phyloP scores from a whole-genome alignment of 139 green algal genomes.

The Chlorella sp. region DNA sequence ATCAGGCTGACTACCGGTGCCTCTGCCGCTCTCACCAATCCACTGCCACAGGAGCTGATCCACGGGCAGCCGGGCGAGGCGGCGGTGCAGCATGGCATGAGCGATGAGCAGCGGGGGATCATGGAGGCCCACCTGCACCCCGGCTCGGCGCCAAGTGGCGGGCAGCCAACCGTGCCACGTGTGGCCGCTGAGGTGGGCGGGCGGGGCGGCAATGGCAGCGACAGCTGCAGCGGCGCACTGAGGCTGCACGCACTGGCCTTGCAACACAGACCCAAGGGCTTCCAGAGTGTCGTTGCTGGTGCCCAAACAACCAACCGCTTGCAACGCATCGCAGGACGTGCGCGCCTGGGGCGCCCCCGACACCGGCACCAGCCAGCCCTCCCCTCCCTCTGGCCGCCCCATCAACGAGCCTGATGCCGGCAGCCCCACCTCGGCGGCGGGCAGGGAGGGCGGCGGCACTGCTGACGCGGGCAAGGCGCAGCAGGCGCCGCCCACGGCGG shows the following conservation, averaged over 20 bases:
- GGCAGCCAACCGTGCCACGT: neutral
- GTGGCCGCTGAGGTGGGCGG: neutral
- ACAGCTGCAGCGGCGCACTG: neutral
- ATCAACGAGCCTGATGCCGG: neutral
- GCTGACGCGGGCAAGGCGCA: neutral
- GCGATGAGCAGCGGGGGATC: neutral
- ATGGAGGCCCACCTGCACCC: slow-evolving; percentile 20
- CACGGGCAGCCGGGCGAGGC: neutral
- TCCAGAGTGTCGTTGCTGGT: neutral
- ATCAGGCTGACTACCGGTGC: too few relatives aligned
- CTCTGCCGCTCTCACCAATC: neutral
- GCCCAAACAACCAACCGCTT: neutral
- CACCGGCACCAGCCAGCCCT: neutral
- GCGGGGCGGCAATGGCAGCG: neutral
- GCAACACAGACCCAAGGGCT: too few relatives aligned
- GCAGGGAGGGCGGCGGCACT: slow-evolving; percentile 6
- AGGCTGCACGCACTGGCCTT: neutral
- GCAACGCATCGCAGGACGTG: neutral
- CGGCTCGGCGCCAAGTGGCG: too few relatives aligned
- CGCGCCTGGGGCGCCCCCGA: neutral
- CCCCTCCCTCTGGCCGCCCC: neutral
- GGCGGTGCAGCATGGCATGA: neutral
- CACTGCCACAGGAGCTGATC: neutral
- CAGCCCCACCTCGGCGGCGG: neutral
- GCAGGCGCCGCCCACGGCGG: neutral